A percentile compares a stretch with the other conserved stretches of the same genome.
These are phyloP conservation scores for Hyaloperonospora arabidopsidis DNA, from an alignment of 352 stramenopile genomes.

Conservation along the genomic window DNA sequence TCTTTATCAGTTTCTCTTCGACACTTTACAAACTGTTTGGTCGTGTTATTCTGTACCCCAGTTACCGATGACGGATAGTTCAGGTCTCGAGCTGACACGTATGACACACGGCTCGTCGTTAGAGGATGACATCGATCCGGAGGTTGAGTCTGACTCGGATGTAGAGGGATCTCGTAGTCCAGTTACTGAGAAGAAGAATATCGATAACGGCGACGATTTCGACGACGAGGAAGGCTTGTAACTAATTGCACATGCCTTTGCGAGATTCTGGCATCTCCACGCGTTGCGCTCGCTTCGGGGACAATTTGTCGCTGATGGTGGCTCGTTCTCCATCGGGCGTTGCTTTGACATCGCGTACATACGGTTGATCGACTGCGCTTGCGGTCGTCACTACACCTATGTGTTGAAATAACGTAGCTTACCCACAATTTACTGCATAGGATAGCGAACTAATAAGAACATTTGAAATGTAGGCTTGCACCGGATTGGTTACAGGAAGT, in stretches of 20 bases:
- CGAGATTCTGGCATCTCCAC: constrained; percentile 14
- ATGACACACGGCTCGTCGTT: constrained; percentile 44
- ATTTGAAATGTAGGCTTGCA: no score
- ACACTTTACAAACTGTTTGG: constrained; percentile 4
- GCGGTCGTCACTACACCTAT: no score
- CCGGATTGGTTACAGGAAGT: no score
- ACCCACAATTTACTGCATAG: no score
- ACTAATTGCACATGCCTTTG: constrained; percentile 5
- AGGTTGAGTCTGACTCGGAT: constrained; percentile 56
- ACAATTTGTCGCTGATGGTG: no score
- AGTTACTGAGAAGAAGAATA: constrained; percentile 31
- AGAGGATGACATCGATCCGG: constrained; percentile 45
- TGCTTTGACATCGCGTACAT: no score
- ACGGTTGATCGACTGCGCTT: no score
- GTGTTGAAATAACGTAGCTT: no score
- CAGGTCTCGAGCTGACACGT: constrained; percentile 51
- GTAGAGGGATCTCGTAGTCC: constrained; percentile 45
- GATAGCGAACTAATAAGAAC: no score
- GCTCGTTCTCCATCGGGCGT: no score
- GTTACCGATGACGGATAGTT: constrained; percentile 64
- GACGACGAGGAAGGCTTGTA: constrained; percentile 49
- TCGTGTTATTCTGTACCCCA: constrained; percentile 19
- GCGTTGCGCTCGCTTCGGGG: no score
- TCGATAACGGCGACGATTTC: constrained; percentile 35
- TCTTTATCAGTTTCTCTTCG: constrained; percentile 12